These are phyloP conservation scores for Dipteronia sinensis DNA, from an alignment of 345 rosid genomes.

Conservation along the genomic window DNA sequence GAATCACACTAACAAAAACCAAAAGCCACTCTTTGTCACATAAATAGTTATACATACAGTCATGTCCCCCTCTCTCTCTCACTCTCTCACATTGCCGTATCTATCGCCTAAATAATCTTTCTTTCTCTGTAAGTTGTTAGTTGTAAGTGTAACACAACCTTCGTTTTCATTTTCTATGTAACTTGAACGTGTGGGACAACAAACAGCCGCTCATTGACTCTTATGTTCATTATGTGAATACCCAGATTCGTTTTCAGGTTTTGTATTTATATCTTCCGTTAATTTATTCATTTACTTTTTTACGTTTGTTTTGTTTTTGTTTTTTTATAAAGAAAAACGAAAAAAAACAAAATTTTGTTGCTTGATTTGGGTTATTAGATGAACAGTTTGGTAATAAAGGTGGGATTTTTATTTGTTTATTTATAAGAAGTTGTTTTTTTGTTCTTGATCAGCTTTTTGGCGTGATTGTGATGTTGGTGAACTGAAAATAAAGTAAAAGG, in stretches of 20 bases:
- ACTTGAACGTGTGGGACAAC: not conserved
- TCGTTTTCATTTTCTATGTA: not conserved
- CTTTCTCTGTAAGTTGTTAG: not conserved
- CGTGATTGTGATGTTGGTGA: conserved; percentile 11
- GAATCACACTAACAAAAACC: too few relatives aligned
- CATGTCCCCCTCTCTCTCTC: not conserved
- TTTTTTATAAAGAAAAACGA: not conserved
- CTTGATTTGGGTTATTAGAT: not conserved
- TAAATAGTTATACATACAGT: too few relatives aligned
- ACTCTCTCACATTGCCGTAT: conserved; percentile 1
- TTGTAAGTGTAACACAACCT: not conserved
- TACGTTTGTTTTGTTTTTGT: not conserved
- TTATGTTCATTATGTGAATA: not conserved
- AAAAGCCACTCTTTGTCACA: too few relatives aligned
- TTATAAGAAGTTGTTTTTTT: not conserved
- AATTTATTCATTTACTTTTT: not conserved
- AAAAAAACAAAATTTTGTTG: not conserved
- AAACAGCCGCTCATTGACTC: not conserved
- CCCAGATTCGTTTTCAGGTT: conserved; percentile 14
- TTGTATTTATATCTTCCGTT: not conserved
- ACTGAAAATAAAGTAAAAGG: not conserved
- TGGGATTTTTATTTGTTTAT: conserved; percentile 3
- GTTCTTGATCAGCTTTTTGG: conserved; percentile 30
- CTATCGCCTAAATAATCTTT: not conserved
- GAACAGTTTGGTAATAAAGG: not conserved